phyloP scores from a whole-genome alignment of 2,329 filamentous ascomycete genomes.

The Microcera coccophila region DNA sequence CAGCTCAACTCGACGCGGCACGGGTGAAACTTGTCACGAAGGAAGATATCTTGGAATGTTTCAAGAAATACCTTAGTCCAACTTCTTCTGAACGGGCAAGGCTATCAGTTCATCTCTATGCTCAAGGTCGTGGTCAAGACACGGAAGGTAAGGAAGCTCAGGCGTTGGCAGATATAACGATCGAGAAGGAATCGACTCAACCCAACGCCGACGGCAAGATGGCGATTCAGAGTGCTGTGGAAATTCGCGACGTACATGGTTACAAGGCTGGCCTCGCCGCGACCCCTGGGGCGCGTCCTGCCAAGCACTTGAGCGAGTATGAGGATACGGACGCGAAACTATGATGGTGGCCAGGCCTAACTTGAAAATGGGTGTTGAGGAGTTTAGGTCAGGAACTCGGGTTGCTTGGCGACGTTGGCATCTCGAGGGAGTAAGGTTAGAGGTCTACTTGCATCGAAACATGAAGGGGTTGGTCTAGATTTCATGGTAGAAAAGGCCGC shows the following conservation, averaged over 20 bases:
- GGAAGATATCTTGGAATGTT: constrained; percentile 76
- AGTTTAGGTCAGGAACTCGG: neutral
- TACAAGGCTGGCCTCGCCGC: constrained; percentile 75
- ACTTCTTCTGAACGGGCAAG: constrained; percentile 73
- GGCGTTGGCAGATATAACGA: constrained; percentile 31
- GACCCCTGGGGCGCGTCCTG: constrained; percentile 67
- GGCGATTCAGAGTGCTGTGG: constrained; percentile 38
- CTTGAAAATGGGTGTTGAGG: neutral
- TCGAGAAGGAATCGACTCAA: constrained; percentile 30
- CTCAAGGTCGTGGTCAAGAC: constrained; percentile 55
- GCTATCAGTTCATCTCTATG: constrained; percentile 75
- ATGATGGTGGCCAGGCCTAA: constrained; percentile 32
- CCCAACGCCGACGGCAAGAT: constrained; percentile 44
- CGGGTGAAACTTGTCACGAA: constrained; percentile 73
- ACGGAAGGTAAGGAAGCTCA: constrained; percentile 42
- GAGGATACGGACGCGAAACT: constrained; percentile 83
- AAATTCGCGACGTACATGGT: constrained; percentile 73
- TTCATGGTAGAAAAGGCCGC: too few relatives aligned
- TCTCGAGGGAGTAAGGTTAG: constrained; percentile 5
- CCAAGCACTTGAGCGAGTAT: constrained; percentile 75
- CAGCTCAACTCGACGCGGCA: constrained; percentile 72
- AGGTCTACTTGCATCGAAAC: constrained; percentile 12
- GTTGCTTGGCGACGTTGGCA: neutral
- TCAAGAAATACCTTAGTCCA: constrained; percentile 69
- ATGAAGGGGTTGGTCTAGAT: constrained; percentile 4